phyloP scores from a whole-genome alignment of 169 alveolate species.

The Eimeria acervulina region DNA sequence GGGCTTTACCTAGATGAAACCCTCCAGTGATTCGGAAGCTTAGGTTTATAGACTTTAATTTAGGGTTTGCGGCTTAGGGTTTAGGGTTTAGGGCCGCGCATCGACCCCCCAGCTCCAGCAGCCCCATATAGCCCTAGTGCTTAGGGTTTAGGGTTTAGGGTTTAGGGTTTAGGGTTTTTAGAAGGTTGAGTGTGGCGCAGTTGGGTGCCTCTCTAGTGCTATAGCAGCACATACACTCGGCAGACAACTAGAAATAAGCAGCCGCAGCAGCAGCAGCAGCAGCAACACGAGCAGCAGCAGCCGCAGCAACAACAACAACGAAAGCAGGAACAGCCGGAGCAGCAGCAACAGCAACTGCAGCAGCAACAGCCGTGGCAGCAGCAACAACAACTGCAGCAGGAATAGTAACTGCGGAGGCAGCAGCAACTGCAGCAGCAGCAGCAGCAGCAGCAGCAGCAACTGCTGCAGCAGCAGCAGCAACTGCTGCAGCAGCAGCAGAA shows the following conservation, averaged over 20 bases:
- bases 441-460: constrained; percentile 31
- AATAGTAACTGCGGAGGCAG: background rate
- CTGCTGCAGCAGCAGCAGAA: constrained; percentile 52
- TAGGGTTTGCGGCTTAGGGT: constrained; percentile 37
- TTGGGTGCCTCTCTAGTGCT: background rate
- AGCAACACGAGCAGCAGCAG: too few species aligned
- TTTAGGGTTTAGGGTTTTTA: background rate
- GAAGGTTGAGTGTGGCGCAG: background rate
- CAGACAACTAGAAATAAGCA: background rate
- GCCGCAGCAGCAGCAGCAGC: constrained; percentile 26
- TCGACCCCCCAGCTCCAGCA: background rate
- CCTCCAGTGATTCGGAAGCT: background rate
- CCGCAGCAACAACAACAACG: too few species aligned
- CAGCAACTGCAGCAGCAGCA: background rate
- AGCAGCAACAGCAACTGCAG: constrained; percentile 13
- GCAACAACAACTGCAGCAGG: constrained; percentile 14
- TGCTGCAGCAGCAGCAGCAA: constrained; percentile 9
- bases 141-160: constrained; percentile 21
- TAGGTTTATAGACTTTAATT: background rate
- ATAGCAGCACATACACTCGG: background rate
- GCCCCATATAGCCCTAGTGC: background rate
- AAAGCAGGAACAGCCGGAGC: background rate
- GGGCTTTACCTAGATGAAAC: background rate
- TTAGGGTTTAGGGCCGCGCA: background rate
- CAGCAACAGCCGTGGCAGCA: constrained; percentile 11